These are phyloP conservation scores for Termitomyces sp. DNA, from an alignment of 768 basidiomycete genomes.

Conservation along the genomic window DNA sequence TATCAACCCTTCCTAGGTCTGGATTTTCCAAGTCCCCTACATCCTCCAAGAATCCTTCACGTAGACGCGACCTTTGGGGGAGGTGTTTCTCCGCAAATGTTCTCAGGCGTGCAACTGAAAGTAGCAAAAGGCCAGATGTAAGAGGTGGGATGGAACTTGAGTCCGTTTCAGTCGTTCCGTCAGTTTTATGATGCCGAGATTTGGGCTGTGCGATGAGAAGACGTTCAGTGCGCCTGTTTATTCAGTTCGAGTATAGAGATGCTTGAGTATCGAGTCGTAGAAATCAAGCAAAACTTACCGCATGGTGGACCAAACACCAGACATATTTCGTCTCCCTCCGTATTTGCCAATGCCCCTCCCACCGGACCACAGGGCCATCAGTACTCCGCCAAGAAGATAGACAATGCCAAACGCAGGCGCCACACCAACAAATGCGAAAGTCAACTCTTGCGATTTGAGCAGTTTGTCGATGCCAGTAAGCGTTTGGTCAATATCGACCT, in stretches of 20 bases:
- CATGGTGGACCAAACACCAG: slow-evolving; percentile 67
- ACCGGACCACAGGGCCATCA: slow-evolving; percentile 47
- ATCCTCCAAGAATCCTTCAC: slow-evolving; percentile 82
- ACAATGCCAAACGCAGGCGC: slow-evolving; percentile 84
- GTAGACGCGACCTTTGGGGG: slow-evolving; percentile 57
- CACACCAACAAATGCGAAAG: slow-evolving; percentile 95
- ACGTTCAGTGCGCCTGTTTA: slow-evolving; percentile 59
- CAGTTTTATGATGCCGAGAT: neutral
- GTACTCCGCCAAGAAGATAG: slow-evolving; percentile 58
- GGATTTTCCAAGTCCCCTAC: slow-evolving; percentile 80
- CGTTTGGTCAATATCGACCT: slow-evolving; percentile 93
- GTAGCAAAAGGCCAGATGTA: slow-evolving; percentile 69
- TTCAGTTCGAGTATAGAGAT: neutral
- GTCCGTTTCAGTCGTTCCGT: slow-evolving; percentile 13
- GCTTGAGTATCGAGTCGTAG: neutral
- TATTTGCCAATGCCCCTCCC: slow-evolving; percentile 46
- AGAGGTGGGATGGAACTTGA: slow-evolving; percentile 34
- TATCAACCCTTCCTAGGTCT: slow-evolving; percentile 61
- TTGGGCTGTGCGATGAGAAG: slow-evolving; percentile 52
- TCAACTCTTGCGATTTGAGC: slow-evolving; percentile 90
- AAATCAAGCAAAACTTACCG: slow-evolving; percentile 37
- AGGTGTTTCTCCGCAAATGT: slow-evolving; percentile 56
- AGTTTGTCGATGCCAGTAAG: slow-evolving; percentile 90
- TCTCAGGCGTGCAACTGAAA: slow-evolving; percentile 67
- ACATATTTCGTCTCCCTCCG: slow-evolving; percentile 53